Percentiles rank a stretch among this genome's conserved stretches.
Conservation (phyloP, 352 stramenopile species). For the Phytophthora meadii region DNA sequence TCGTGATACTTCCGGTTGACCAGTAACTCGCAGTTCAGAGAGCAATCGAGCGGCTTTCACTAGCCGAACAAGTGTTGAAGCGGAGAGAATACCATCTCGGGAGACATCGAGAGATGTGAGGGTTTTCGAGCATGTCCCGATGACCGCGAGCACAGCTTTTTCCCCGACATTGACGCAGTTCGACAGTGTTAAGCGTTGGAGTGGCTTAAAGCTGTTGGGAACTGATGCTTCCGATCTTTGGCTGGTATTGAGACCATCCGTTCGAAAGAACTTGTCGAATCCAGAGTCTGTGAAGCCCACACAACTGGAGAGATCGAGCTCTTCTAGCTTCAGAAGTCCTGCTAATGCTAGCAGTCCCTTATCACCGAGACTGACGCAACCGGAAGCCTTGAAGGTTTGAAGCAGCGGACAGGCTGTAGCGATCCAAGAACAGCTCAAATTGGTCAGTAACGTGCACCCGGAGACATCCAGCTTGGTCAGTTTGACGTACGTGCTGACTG, state of each 20-base stretch:
- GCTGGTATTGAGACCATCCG: slow-evolving; percentile 33
- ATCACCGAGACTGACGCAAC: slow-evolving; percentile 58
- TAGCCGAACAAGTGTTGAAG: slow-evolving; percentile 43
- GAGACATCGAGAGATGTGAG: slow-evolving; percentile 49
- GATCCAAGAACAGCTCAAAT: slow-evolving; percentile 67
- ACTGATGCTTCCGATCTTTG: not conserved
- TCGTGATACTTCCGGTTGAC: slow-evolving; percentile 52
- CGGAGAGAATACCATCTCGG: slow-evolving; percentile 29
- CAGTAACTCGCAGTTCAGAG: slow-evolving; percentile 38
- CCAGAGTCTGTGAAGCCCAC: slow-evolving; percentile 47
- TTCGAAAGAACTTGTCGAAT: slow-evolving; percentile 57
- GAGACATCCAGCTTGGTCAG: slow-evolving; percentile 66
- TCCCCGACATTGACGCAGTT: slow-evolving; percentile 42
- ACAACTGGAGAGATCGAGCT: slow-evolving; percentile 64
- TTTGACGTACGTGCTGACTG: slow-evolving; percentile 49
- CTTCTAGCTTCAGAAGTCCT: slow-evolving; percentile 54
- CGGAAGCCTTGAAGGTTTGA: slow-evolving; percentile 45
- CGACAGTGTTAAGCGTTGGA: slow-evolving; percentile 36
- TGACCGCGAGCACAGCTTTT: slow-evolving; percentile 39
- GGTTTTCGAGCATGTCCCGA: slow-evolving; percentile 35
- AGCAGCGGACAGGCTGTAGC: slow-evolving; percentile 69
- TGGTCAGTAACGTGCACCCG: slow-evolving; percentile 54
- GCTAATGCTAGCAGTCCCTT: slow-evolving; percentile 63
- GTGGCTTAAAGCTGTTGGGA: slow-evolving; percentile 20
- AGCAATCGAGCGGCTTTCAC: slow-evolving; percentile 43